A percentile compares a stretch with the other conserved stretches of the same genome.
Evolutionary conservation across 495 filamentous ascomycete species (phyloP).

Genomic region (Tuber microsphaerosporum): DNA sequence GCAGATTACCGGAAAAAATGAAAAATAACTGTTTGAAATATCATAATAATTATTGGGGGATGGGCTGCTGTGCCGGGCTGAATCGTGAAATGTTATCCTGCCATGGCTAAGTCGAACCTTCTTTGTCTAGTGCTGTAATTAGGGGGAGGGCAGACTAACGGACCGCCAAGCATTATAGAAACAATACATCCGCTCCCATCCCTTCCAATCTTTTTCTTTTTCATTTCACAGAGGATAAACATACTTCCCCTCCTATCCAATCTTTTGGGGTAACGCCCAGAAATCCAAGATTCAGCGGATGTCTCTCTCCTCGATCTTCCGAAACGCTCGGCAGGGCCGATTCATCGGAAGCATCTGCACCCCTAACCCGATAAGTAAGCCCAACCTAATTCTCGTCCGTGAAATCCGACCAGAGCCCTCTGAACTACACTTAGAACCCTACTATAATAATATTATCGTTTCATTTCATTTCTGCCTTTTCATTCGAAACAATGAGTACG

Average conservation of each 20-base stretch:
- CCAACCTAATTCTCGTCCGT: neutral
- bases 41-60: neutral
- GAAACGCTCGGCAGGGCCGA: neutral
- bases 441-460: neutral
- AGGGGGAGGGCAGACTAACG: neutral
- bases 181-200: neutral
- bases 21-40: neutral
- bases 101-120: neutral
- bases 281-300: neutral
- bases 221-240: neutral
- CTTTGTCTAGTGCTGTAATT: neutral
- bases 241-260: neutral
- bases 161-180: neutral
- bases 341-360: neutral
- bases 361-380: neutral
- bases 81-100: neutral
- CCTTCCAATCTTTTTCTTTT: neutral
- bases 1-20: neutral
- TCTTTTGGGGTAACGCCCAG: neutral
- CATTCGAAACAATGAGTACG: neutral
- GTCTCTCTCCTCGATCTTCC: neutral
- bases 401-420: neutral
- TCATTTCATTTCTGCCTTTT: neutral
- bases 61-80: neutral
- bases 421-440: neutral